A percentile compares a stretch with the other conserved stretches of the same genome.
Evolutionary conservation across 2,329 filamentous ascomycete species (phyloP).

Genomic region (Mycosphaerelloides madeirae): DNA sequence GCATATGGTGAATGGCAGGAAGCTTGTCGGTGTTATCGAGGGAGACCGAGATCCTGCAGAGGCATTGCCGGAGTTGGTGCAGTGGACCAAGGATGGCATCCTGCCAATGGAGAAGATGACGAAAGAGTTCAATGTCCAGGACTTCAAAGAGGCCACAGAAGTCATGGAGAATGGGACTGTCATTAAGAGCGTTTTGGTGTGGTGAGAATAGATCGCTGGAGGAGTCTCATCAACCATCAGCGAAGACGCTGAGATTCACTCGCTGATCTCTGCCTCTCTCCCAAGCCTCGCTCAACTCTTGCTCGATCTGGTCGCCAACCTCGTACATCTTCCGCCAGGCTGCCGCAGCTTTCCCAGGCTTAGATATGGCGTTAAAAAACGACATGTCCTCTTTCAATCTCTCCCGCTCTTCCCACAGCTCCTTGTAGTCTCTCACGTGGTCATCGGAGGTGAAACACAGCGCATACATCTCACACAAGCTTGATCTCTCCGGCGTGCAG

Average conservation of each 20-base stretch:
- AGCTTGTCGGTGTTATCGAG: conserved; percentile 44
- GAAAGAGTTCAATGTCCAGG: conserved; percentile 36
- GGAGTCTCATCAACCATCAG: too few relatives aligned
- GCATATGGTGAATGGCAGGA: conserved; percentile 43
- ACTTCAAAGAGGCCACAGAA: conserved; percentile 32
- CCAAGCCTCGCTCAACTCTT: background rate
- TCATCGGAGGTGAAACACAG: conserved; percentile 15
- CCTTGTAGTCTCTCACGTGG: conserved; percentile 13
- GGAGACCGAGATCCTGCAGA: conserved; percentile 38
- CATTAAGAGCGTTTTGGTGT: conserved; percentile 38
- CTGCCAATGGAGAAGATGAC: conserved; percentile 42
- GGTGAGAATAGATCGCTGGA: conserved; percentile 20
- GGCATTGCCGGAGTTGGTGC: conserved; percentile 41
- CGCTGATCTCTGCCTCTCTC: too few relatives aligned
- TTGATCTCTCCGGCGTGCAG: conserved; percentile 10
- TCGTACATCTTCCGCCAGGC: background rate
- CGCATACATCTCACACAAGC: conserved; percentile 17
- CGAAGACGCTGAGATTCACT: too few relatives aligned
- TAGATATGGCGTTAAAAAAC: conserved; percentile 15
- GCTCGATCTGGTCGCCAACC: background rate
- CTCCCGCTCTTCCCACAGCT: conserved; percentile 18
- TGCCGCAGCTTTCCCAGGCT: conserved; percentile 1
- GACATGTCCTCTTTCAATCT: conserved; percentile 8
- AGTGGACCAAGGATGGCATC: conserved; percentile 41
- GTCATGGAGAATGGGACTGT: conserved; percentile 36